Base-by-base conservation (phyloP, 208 protist species). In the Polymyxa betae region DNA sequence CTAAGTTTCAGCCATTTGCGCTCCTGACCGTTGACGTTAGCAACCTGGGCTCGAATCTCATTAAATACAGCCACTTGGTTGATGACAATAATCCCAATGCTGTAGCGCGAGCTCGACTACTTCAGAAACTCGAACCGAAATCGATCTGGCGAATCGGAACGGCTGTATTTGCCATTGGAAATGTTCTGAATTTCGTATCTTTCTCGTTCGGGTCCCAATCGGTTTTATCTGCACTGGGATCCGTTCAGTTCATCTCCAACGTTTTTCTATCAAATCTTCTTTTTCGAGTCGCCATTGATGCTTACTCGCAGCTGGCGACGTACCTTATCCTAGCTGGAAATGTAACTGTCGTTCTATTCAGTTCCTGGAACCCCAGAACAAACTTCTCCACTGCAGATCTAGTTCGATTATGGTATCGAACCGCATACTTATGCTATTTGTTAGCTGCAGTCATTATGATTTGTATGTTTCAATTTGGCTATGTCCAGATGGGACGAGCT, bases 171-270 rank as follows among this genome's bases (percentile, higher is more conserved):
- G 40, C 12, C n/a, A 5, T 82, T 5, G 72, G 72, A 12, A 82
- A 82, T 43, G n/a, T 82, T 40, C 35, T 82, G 16, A 82, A 82
- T n/a, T 82, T 82, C 35, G 40, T 82, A 5, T 82, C 72, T 20
- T 82, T 82, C 35, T 35, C 35, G 5, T 82, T 40, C n/a, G 72
- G 35, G 10, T 35, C 72, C 72, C 72, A 82, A 43, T 82, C 72
- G 72, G 12, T 82, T 5, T n/a, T 82, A n/a, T 82, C 72, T 12
- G 72, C 72, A 38, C 72, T 82, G 16, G 40, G 72, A 16, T 82
- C 72, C n/a, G 40, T 82, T n/a, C 72, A 82, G 35, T 82, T 82
- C 72, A n/a, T 82, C 5, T 38, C 72, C 72, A 82, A 82, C 35
- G 5, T 82, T 5, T 45, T 82, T 5, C 35, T 40, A 20, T 35